Percentiles rank a stretch among this genome's conserved stretches.
Evolutionary conservation across 2,329 filamentous ascomycete species (phyloP).

Genomic region (Clonostachys solani): DNA sequence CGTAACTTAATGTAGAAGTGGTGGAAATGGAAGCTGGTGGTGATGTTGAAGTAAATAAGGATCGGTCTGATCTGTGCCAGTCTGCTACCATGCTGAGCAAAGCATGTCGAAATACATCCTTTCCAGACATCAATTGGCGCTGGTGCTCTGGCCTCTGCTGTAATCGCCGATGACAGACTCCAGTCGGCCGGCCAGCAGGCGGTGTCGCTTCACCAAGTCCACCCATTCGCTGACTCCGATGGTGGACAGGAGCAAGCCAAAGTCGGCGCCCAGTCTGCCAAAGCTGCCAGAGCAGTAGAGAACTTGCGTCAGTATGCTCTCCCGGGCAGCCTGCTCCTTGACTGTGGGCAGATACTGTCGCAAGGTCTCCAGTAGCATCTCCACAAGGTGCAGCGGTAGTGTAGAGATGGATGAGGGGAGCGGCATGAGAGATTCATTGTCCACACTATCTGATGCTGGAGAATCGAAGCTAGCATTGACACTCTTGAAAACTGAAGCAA

Average conservation of each 20-base stretch:
- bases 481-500: slow-evolving; percentile 89
- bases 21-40: too few relatives aligned
- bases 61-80: too few relatives aligned
- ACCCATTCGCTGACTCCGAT: slow-evolving; percentile 70
- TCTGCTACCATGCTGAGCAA: too few relatives aligned
- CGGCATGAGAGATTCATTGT: slow-evolving; percentile 39
- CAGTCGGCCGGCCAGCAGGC: slow-evolving; percentile 74
- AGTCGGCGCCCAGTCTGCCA: slow-evolving; percentile 86
- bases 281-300: slow-evolving; percentile 91
- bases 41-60: too few relatives aligned
- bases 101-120: too few relatives aligned
- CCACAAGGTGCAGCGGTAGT: slow-evolving; percentile 79
- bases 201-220: slow-evolving; percentile 83
- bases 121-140: background rate
- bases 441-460: slow-evolving; percentile 6
- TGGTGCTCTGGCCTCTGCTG: slow-evolving; percentile 10
- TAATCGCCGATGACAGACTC: slow-evolving; percentile 63
- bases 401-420: slow-evolving; percentile 75
- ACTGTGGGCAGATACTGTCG: slow-evolving; percentile 76
- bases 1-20: too few relatives aligned
- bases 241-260: slow-evolving; percentile 76
- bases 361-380: slow-evolving; percentile 75
- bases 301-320: slow-evolving; percentile 88
- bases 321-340: slow-evolving; percentile 71
- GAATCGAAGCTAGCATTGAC: slow-evolving; percentile 49